Evolutionary conservation across 2,329 filamentous ascomycete genomes (phyloP).

Genomic region (Fusarium begoniae): DNA sequence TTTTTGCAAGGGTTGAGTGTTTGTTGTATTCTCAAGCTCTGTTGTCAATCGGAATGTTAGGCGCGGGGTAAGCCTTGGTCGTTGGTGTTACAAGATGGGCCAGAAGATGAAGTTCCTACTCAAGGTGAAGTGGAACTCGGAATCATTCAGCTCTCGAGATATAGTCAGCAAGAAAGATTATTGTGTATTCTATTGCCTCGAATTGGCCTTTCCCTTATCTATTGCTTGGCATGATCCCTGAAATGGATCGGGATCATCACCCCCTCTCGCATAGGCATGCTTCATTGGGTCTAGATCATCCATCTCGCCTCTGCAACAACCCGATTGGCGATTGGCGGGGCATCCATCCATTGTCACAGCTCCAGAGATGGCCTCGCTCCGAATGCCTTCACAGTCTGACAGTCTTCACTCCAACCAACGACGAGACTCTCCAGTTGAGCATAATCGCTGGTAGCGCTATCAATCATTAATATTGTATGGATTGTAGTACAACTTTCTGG

Average conservation of each 20-base stretch:
- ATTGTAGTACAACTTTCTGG: not conserved
- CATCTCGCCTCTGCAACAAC: too few species aligned
- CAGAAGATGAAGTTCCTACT: too few species aligned
- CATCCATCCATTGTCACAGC: not conserved
- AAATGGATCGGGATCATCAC: not conserved
- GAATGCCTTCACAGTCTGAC: too few species aligned
- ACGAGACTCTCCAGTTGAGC: rapidly evolving
- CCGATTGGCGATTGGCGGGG: not conserved
- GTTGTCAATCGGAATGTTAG: not conserved
- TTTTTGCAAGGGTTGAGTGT: not conserved
- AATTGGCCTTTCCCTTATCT: not conserved
- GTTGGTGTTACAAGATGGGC: not conserved
- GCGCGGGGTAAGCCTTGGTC: not conserved
- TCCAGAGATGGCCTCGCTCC: not conserved
- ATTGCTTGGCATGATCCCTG: not conserved
- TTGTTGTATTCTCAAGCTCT: not conserved
- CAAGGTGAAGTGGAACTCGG: not conserved
- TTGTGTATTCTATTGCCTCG: not conserved
- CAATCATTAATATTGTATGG: not conserved
- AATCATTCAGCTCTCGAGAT: not conserved
- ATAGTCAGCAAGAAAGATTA: not conserved
- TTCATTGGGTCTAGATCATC: not conserved
- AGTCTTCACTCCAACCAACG: not conserved
- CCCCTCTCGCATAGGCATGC: not conserved
- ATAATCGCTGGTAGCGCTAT: too few species aligned